Base-by-base conservation (phyloP, 2,329 filamentous ascomycete genomes). In the Colletotrichum viniferum region DNA sequence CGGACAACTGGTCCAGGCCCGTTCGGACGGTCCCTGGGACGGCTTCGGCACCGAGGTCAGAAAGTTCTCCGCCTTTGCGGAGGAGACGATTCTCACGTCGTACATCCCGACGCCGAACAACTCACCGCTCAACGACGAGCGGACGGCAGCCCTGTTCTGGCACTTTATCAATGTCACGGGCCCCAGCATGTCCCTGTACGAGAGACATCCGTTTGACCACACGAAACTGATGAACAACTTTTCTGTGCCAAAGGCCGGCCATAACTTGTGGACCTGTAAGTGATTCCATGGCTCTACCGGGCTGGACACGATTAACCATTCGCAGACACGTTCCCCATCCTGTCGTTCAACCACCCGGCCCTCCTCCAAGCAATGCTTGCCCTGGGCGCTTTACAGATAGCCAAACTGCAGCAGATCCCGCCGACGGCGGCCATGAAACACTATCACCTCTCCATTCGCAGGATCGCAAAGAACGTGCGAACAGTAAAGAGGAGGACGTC, bases 121-220 rank as follows among this genome's bases (percentile, higher is more conserved):
- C 36, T 93, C 93, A 52, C 96, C 97, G 36, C 86, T 98, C 32
- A 94, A 93, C 78, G 95, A 98, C 78, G 90, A 92, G 4, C 93
- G 94, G 77, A 96, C 95, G 13, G 93, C 95, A 16, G 90, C 93
- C 34, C 92, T 98, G 8, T 98, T 98, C 82, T 94, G 94, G 83
- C 96, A 98, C 84, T 98, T 98, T 82, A 92, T 98, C 62, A 94
- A 95, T 78, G 94, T 97, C 8, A 98, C 96, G 3, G 96, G 94
- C 0, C 95, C 96, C 1, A 94, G 92, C 78, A 91, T 98, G 81
- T 98, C 96, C 2, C 90, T 98, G 32, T 98, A 95, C 81, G 96
- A 98, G 84, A 90, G 96, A 69, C 92, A 96, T 82, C 92, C 94
- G 4, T 90, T 92, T 71, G 95, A 96, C 80, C 90, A 94, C 2